Conservation (phyloP, 164 flowering plant genomes). For the Annona squamosa region DNA sequence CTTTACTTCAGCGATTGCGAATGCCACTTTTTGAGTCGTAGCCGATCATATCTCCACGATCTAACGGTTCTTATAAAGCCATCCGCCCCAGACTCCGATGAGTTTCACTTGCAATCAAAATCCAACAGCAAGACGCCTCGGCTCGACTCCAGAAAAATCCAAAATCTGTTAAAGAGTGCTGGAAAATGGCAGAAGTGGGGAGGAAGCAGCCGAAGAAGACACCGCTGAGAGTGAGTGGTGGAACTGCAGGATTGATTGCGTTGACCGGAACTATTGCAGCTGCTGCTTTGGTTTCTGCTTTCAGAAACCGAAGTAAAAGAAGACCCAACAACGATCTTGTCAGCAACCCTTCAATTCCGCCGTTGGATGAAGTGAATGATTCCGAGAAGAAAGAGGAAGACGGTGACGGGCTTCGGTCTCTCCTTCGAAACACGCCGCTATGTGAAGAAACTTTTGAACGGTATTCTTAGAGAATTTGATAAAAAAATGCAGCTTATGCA, state of each 20-base stretch:
- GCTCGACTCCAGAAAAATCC: not conserved
- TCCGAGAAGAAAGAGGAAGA: not conserved
- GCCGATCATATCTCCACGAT: not conserved
- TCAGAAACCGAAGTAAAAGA: slow-evolving; percentile 6
- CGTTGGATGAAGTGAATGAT: not conserved
- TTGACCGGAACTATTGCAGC: slow-evolving; percentile 33
- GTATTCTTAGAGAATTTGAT: not conserved
- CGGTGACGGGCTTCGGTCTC: slow-evolving; percentile 14
- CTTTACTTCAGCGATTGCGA: not conserved
- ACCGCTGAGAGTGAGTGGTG: slow-evolving; percentile 9
- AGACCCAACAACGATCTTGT: not conserved
- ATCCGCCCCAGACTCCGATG: not conserved
- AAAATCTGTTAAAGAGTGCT: not conserved
- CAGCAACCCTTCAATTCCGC: not conserved
- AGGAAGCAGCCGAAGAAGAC: not conserved
- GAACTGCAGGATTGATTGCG: slow-evolving; percentile 17
- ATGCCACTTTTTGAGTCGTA: not conserved
- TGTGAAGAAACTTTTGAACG: not conserved
- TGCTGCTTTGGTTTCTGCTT: slow-evolving; percentile 20
- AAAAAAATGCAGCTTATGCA: no score
- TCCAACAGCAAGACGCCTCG: not conserved
- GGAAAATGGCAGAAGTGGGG: not conserved
- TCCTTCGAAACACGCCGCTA: slow-evolving; percentile 5
- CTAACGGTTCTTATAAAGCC: not conserved
- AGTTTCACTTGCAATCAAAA: not conserved